phyloP scores from a whole-genome alignment of 192 early-diverging fungal genomes.

The Coemansia sp. region DNA sequence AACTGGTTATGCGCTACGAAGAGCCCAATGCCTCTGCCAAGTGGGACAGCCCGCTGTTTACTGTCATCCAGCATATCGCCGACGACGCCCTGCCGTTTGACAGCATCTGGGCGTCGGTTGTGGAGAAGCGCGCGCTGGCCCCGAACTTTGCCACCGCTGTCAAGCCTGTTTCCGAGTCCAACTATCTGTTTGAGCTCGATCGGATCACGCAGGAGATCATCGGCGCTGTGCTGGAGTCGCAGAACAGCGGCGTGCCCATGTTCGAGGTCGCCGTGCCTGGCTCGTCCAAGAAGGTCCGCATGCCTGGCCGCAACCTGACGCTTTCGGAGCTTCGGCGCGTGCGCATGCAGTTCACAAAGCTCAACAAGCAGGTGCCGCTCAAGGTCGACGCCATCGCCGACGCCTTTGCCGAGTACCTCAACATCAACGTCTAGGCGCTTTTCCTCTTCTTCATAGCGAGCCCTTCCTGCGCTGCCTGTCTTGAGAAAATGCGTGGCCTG shows the following conservation, averaged over 20 bases:
- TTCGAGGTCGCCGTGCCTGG: constrained; percentile 59
- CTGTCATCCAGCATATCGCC: constrained; percentile 70
- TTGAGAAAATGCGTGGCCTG: too few relatives aligned
- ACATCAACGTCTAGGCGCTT: constrained; percentile 65
- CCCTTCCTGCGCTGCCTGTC: too few relatives aligned
- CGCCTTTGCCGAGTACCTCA: constrained; percentile 90
- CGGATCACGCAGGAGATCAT: constrained; percentile 75
- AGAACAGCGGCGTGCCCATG: constrained; percentile 63
- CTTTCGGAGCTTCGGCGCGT: constrained; percentile 77
- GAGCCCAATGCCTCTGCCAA: constrained; percentile 85
- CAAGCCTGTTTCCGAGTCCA: constrained; percentile 87
- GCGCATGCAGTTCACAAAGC: constrained; percentile 75
- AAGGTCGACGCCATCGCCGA: constrained; percentile 69
- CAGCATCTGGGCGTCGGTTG: constrained; percentile 71
- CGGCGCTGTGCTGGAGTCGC: constrained; percentile 70
- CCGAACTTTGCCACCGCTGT: constrained; percentile 86
- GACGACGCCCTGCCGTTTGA: constrained; percentile 58
- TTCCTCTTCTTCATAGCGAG: too few relatives aligned
- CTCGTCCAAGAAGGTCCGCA: constrained; percentile 34
- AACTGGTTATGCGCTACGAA: constrained; percentile 85
- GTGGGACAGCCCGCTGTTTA: constrained; percentile 98
- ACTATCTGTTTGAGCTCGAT: constrained; percentile 91
- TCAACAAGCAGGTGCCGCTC: constrained; percentile 85
- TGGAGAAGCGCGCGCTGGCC: constrained; percentile 68
- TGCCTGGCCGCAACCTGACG: constrained; percentile 73